Evolutionary conservation across 2,329 filamentous ascomycete species (phyloP).

Genomic region (Hymenoscyphus albidus): DNA sequence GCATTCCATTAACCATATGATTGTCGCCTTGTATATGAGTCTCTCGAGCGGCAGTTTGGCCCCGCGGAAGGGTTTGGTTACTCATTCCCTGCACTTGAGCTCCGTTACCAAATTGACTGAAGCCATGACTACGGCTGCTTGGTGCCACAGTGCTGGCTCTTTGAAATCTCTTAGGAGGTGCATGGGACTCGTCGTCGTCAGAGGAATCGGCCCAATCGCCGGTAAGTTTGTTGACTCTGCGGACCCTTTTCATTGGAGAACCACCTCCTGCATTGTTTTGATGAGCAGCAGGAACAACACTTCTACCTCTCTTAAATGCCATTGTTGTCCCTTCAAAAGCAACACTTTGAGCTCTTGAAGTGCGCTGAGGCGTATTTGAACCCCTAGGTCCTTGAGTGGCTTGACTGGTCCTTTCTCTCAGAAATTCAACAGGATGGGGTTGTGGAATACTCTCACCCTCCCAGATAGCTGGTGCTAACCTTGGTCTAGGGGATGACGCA

Average conservation of each 20-base stretch:
- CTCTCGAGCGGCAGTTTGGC: not conserved
- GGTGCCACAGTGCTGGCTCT: not conserved
- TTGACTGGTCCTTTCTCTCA: not conserved
- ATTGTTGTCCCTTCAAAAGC: not conserved
- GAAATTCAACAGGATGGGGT: not conserved
- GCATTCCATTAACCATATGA: not conserved
- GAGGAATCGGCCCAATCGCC: not conserved
- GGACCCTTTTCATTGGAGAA: not conserved
- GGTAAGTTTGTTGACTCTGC: not conserved
- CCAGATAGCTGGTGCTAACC: not conserved
- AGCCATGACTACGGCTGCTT: not conserved
- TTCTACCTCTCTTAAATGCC: not conserved
- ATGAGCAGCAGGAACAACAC: not conserved
- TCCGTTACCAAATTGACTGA: not conserved
- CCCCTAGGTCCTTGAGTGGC: not conserved
- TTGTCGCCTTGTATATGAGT: not conserved
- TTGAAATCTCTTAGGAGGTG: not conserved
- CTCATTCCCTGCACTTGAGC: not conserved
- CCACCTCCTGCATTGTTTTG: not conserved
- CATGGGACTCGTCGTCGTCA: not conserved
- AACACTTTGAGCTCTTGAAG: not conserved
- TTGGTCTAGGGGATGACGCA: not conserved
- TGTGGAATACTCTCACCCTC: not conserved
- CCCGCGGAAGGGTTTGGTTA: not conserved
- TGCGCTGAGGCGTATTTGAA: not conserved